Evolutionary conservation across 257 asterid genomes (phyloP), one percentile per base, ranked within the genome.

Genomic region (Gentiana macrophylla): DNA sequence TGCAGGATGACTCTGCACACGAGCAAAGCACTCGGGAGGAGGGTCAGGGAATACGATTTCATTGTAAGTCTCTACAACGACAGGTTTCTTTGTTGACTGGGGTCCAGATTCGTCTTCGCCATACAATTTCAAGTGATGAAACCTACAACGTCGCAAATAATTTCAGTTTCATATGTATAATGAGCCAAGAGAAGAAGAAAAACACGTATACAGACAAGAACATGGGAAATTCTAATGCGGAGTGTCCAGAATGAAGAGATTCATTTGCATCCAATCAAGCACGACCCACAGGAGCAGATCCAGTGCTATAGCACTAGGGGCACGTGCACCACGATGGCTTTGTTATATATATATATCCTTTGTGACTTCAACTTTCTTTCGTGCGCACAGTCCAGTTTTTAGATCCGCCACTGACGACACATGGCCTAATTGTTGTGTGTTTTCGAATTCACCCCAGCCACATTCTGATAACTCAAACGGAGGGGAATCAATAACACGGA

Each of bases 361-460:
- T n/a, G n/a, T n/a, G n/a, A n/a, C n/a, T n/a, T n/a, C n/a, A n/a
- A n/a, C n/a, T n/a, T n/a, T n/a, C n/a, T n/a, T n/a, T n/a, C n/a
- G n/a, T n/a, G n/a, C n/a, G n/a, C n/a, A n/a, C n/a, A n/a, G n/a
- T n/a, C n/a, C n/a, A n/a, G n/a, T n/a, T n/a, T n/a, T n/a, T n/a
- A n/a, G n/a, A n/a, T n/a, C n/a, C n/a, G n/a, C n/a, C n/a, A n/a
- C n/a, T n/a, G n/a, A n/a, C n/a, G n/a, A n/a, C n/a, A n/a, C n/a
- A n/a, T n/a, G n/a, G n/a, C n/a, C n/a, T n/a, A n/a, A n/a, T n/a
- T n/a, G n/a, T n/a, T n/a, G n/a, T n/a, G n/a, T n/a, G n/a, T n/a
- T 86, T 65, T 86, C 92, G 71, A 82, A 86, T 73, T 82, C 93
- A 34, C 95, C 95, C 93, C 89, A 86, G 65, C 95, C 95, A 80